Evolutionary conservation across 108 stramenopile genomes (phyloP).

Genomic region (Stephanodiscus triporus): DNA sequence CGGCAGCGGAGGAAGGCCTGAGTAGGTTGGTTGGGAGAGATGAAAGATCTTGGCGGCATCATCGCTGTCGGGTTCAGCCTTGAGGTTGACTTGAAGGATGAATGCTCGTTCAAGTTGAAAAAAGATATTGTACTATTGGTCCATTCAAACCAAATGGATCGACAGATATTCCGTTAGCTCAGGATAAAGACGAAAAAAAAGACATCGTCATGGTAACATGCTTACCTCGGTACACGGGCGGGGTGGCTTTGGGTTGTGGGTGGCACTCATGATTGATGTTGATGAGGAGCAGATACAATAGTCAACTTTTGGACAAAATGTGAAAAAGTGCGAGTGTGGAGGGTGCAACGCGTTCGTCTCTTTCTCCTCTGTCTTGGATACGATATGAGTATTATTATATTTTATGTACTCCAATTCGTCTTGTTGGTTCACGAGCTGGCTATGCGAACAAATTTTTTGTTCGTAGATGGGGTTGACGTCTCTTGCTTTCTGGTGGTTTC

Average conservation of each 20-base stretch:
- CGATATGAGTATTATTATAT: no score
- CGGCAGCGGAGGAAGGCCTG: constrained; percentile 24
- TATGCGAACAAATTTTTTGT: no score
- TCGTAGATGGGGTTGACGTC: no score
- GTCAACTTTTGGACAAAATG: no score
- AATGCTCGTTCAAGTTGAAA: constrained; percentile 45
- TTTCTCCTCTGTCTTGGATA: no score
- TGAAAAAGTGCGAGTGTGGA: no score
- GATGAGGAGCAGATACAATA: no score
- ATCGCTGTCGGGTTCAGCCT: constrained; percentile 11
- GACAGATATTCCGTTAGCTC: background rate
- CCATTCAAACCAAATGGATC: background rate
- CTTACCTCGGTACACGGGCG: background rate
- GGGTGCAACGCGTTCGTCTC: no score
- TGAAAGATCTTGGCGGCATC: constrained; percentile 10
- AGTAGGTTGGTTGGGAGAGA: background rate
- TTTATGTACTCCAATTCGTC: no score
- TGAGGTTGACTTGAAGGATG: constrained; percentile 30
- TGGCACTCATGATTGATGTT: background rate
- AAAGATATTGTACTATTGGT: constrained; percentile 32
- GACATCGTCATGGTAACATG: background rate
- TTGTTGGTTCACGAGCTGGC: no score
- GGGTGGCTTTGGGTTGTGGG: background rate
- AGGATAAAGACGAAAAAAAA: background rate
- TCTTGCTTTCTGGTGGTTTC: no score